Base-by-base conservation (phyloP, 345 rosid species). In the Salix caprea region DNA sequence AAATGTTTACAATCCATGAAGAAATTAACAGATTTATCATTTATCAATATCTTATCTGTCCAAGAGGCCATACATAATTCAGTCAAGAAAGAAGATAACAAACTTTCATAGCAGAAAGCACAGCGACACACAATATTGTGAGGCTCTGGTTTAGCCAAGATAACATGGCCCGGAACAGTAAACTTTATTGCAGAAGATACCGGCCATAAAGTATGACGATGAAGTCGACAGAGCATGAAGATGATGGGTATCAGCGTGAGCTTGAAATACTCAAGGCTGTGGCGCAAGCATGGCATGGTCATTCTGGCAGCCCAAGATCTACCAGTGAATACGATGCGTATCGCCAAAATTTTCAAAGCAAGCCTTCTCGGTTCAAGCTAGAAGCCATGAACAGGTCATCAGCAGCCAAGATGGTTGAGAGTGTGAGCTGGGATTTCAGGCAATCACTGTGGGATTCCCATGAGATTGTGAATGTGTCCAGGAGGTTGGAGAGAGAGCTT, bases 281-380 rank as follows among this genome's bases (percentile, higher is more conserved):
- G 34, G 99, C 98, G 3, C 99, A 93, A 46, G 97, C 98, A 18
- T 90, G 98, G 99, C 87, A 84, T 32, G 81, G 85, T 71, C 92
- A 77, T 74, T 88, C 94, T 3, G 81, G 86, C 65, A 82, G 79
- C 64, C 81, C 84, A 11, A 80, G 73, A 37, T 67, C 86, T 9
- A 79, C 88, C 75, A 79, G 73, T 26, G 98, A 92, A 80, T 81
- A 83, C 32, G 93, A 91, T 9, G 88, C 92, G 4, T 76, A 56
- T 36, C 82, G 85, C 40, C 83, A 64, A 34, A 85, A 78, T 60
- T 87, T 89, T 84, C 84, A 60, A 70, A 67, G 78, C 48, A 83
- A 76, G 70, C 87, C 98, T 42, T 89, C 96, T 6, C 87, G 98
- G 70, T 96, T 96, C 91, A 87, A 80, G 89, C 71, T 82, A 2